These are phyloP conservation scores for Penicillium griseofulvum DNA, from an alignment of 2,329 filamentous ascomycete species.

Conservation along the genomic window DNA sequence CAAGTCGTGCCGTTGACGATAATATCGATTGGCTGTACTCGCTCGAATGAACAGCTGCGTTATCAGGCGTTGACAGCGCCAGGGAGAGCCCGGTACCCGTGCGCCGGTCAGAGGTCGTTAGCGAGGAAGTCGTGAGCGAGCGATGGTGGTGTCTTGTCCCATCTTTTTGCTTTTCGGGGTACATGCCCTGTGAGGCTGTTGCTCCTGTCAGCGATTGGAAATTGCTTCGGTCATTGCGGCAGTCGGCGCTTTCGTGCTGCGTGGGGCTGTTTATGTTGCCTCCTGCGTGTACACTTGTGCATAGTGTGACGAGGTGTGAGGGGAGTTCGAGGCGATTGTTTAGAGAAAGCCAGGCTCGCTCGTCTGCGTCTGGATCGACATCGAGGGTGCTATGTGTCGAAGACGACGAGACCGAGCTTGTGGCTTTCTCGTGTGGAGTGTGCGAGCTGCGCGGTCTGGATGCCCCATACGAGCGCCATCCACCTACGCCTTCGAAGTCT, in stretches of 20 bases:
- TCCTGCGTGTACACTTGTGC: conserved; percentile 9
- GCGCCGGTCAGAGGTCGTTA: conserved; percentile 17
- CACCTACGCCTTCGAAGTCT: conserved; percentile 47
- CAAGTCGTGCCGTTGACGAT: conserved; percentile 7
- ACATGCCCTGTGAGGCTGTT: background rate
- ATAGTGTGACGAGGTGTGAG: conserved; percentile 27
- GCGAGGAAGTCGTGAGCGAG: conserved; percentile 34
- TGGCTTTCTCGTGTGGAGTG: conserved; percentile 13
- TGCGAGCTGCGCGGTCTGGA: conserved; percentile 16
- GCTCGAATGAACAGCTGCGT: background rate
- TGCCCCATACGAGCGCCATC: conserved; percentile 33
- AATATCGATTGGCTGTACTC: conserved; percentile 6
- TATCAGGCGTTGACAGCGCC: conserved; percentile 18
- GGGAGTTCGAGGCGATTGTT: conserved; percentile 41
- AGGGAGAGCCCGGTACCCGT: conserved; percentile 15
- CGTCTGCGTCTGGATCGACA: conserved; percentile 15
- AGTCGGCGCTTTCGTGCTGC: conserved; percentile 1
- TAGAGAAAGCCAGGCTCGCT: conserved; percentile 39
- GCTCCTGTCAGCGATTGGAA: conserved; percentile 10
- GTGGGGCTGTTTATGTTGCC: conserved; percentile 12
- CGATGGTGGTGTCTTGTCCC: conserved; percentile 31
- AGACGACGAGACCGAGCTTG: conserved; percentile 26
- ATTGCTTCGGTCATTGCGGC: background rate
- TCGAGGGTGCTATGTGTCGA: conserved; percentile 23
- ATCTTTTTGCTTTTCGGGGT: background rate